A percentile compares a stretch with the other conserved stretches of the same genome.
phyloP scores from a whole-genome alignment of 441 rosid genomes.

The Populus hybrid region DNA sequence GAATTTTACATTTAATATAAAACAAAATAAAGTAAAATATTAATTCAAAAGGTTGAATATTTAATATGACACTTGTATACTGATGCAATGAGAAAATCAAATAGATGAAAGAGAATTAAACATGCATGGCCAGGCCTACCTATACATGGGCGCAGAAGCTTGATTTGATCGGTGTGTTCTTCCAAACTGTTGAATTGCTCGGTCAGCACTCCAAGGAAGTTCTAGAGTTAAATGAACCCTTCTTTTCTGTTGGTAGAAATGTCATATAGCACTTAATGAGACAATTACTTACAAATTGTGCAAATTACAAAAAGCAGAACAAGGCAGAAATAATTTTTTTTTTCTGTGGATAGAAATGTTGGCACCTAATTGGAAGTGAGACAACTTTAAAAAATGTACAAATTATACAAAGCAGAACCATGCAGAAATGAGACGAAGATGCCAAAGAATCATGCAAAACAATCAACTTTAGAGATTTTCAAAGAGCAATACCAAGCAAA shows the following conservation, averaged over 20 bases:
- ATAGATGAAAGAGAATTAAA: conserved; percentile 11
- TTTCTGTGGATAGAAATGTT: neutral
- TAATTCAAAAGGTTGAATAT: neutral
- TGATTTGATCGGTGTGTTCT: conserved; percentile 99
- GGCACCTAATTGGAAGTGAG: too few relatives aligned
- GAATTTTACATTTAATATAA: neutral
- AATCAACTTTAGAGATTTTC: neutral
- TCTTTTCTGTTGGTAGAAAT: conserved; percentile 59
- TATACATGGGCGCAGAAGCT: conserved; percentile 98
- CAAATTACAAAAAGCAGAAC: neutral
- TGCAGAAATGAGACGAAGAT: too few relatives aligned
- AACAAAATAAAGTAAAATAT: neutral
- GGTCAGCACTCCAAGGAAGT: conserved; percentile 99
- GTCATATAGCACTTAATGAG: conserved; percentile 14
- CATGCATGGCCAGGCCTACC: conserved; percentile 43
- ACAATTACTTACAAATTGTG: conserved; percentile 1
- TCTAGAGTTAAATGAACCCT: conserved; percentile 96
- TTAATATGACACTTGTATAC: neutral
- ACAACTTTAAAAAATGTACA: too few relatives aligned
- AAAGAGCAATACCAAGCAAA: neutral
- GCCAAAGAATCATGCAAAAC: neutral
- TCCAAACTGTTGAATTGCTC: conserved; percentile 99
- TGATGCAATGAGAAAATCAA: neutral
- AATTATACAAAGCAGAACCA: too few relatives aligned
- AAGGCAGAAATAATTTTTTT: neutral